Evolutionary conservation across 192 early-diverging fungal genomes (phyloP), one percentile per base, ranked within the genome.

Genomic region (Umbelopsis ramanniana): DNA sequence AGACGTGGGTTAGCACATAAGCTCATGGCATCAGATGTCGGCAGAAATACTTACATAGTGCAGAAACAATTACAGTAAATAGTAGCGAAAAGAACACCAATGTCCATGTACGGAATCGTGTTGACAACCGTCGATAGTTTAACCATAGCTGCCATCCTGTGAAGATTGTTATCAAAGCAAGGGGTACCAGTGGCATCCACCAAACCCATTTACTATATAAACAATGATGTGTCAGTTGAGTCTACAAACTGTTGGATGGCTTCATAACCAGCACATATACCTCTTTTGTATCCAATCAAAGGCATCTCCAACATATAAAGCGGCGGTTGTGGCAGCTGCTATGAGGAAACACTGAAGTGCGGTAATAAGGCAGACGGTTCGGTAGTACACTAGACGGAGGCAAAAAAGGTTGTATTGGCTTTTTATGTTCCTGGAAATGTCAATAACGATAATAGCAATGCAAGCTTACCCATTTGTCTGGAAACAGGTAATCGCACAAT

Each of bases 391-490:
- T 70, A 70, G 15, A 7, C 8, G 40, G 11, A 43, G 11, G 40
- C 40, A 43, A 43, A 37, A n/a, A 63, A 14, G 10, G 14, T 43
- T 43, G 6, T 10, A 57, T 29, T 33, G 35, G 26, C 14, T 14
- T 60, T 35, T 2, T 37, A 15, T 12, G 15, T 54, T 54, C 22
- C 22, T 12, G 6, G 0, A 22, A 26, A 26, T 26, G 53, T 54
- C 23, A 4, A 26, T 26, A 54, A 54, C 12, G 9, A 24, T 26
- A 63, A 63, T 15, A 50, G 48, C 15, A n/a, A 43, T 63, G 46
- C n/a, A n/a, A n/a, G 21, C 43, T 72, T 72, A 77, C 75, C 52
- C 75, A 77, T 77, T 69, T 77, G 75, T 19, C 54, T 57, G 23
- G 67, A 46, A 12, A 77, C 15, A n/a, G 67, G 22, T 19, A 47